Evolutionary conservation across 2,329 filamentous ascomycete species (phyloP), one percentile per base, ranked within the genome.

Genomic region (Cladosporium colombiae): DNA sequence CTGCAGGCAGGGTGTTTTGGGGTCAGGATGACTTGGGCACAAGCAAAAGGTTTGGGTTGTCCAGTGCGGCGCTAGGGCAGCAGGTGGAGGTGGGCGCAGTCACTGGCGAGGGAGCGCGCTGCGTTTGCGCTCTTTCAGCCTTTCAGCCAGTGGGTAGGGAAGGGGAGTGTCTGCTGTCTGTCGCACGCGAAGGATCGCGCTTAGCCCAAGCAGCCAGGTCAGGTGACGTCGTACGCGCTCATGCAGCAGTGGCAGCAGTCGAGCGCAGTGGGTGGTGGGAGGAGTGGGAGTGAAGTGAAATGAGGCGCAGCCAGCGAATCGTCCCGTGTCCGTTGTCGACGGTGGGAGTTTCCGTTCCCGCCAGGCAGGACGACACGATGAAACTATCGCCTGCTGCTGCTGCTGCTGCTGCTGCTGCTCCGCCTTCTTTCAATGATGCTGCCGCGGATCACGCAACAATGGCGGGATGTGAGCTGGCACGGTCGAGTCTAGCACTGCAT

Each of bases 111-210:
- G 14, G 53, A 44, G 40, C 40, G 40, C 40, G 53, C 29, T 57
- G 53, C 16, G 53, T 37, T 44, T 37, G 53, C 21, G 53, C 53
- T 21, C 18, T 35, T 13, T 5, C 3, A 16, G 16, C 11, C 18
- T 35, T 13, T 5, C 3, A 16, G 16, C 11, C 33, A 37, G 33
- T 37, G 27, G 29, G 49, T 37, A 16, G 35, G 25, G 50, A 31
- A 3, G 25, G 25, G 25, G 29, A 52, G 27, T 7, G 52, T 33
- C 53, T 56, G 53, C 53, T 33, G 31, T 35, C 33, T 37, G 53
- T 57, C 16, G 29, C 53, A 37, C 53, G 53, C 53, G 53, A 57
- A 57, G 53, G 53, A 57, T 57, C 33, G 31, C 53, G 53, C 53
- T 37, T 33, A 31, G 33, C 53, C 29, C n/a, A 23, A 35, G 53